Conservation (phyloP, 2,329 filamentous ascomycete genomes). For the Gyromitra esculenta region DNA sequence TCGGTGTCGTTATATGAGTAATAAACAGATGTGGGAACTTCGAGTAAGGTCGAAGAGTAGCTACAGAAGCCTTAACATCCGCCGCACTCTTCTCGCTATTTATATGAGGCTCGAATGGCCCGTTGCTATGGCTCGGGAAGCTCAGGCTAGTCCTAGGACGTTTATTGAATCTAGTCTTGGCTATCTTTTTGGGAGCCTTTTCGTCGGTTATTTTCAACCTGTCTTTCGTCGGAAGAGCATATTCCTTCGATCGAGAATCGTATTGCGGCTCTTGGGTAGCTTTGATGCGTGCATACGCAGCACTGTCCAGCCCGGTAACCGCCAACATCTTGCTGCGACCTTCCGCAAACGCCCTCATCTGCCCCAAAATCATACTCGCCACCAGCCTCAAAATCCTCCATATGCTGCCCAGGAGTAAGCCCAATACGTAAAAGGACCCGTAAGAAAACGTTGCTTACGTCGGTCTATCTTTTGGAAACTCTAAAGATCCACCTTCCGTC, state of each 20-base stretch:
- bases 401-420: not conserved
- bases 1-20: not conserved
- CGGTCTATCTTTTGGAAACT: not conserved
- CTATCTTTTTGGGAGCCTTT: not conserved
- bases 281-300: not conserved
- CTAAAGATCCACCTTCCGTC: not conserved
- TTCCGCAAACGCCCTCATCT: not conserved
- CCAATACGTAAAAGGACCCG: not conserved
- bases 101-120: not conserved
- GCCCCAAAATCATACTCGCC: not conserved
- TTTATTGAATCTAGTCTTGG: not conserved
- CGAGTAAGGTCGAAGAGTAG: not conserved
- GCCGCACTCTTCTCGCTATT: not conserved
- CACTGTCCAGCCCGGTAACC: not conserved
- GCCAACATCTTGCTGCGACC: not conserved
- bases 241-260: not conserved
- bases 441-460: not conserved
- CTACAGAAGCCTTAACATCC: not conserved
- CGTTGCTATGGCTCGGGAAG: not conserved
- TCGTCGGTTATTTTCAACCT: not conserved
- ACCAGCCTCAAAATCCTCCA: not conserved
- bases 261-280: not conserved
- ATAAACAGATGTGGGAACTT: conserved; percentile 8
- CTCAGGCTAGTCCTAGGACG: not conserved
- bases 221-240: not conserved